A percentile compares a stretch with the other conserved stretches of the same genome.
These are phyloP conservation scores for Kentomonas sorsogonicus DNA, from an alignment of 208 protist genomes.

Conservation along the genomic window DNA sequence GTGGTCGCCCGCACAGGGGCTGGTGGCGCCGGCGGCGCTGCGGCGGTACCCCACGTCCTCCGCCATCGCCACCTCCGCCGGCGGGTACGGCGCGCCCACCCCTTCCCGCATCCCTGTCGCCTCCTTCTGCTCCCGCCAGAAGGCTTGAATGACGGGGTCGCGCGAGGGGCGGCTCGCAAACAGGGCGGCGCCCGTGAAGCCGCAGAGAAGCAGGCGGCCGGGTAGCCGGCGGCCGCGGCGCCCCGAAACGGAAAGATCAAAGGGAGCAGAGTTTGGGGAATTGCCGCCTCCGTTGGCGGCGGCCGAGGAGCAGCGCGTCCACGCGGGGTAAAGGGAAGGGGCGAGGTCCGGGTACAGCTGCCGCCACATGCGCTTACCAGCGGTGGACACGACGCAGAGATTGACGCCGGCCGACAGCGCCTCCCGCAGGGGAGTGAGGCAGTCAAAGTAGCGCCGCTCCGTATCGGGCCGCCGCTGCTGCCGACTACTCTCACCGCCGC, in stretches of 20 bases:
- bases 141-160: too few species aligned
- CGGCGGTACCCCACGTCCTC: conserved; percentile 41
- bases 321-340: conserved; percentile 20
- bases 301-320: neutral
- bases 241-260: too few species aligned
- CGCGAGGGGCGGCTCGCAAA: conserved; percentile 22
- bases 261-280: neutral
- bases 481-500: too few species aligned
- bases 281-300: neutral
- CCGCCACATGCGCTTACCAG: conserved; percentile 35
- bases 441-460: conserved; percentile 27
- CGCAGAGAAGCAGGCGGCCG: conserved; percentile 45
- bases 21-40: neutral
- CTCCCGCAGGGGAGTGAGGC: conserved; percentile 25
- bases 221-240: too few species aligned
- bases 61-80: conserved; percentile 27
- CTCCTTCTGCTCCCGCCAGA: too few species aligned
- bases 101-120: too few species aligned
- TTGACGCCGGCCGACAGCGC: conserved; percentile 32
- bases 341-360: conserved; percentile 55
- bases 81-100: too few species aligned
- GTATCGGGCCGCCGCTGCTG: too few species aligned
- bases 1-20: too few species aligned
- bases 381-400: conserved; percentile 53
- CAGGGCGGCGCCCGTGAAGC: conserved; percentile 52